Conservation (phyloP, 2,329 filamentous ascomycete genomes). For the Reticulascus tulasneorum region DNA sequence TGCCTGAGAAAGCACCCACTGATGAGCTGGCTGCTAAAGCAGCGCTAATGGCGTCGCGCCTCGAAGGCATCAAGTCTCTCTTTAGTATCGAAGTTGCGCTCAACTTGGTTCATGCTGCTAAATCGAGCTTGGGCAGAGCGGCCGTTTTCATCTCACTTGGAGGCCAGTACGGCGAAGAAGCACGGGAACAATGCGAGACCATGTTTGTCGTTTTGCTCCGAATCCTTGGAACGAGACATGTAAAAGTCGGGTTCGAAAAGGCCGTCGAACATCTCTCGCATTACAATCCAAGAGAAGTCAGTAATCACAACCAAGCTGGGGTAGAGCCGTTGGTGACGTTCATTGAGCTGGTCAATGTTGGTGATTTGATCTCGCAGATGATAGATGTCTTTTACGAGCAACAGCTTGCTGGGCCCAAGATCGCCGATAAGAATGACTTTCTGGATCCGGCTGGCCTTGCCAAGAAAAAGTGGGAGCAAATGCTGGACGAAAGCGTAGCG, state of each 20-base stretch:
- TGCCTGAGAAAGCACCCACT: slow-evolving; percentile 68
- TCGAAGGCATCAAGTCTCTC: slow-evolving; percentile 90
- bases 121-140: slow-evolving; percentile 79
- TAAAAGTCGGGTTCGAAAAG: slow-evolving; percentile 90
- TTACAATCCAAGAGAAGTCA: slow-evolving; percentile 85
- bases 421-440: slow-evolving; percentile 92
- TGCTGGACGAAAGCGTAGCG: slow-evolving; percentile 94
- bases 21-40: slow-evolving; percentile 94
- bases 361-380: slow-evolving; percentile 98
- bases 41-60: slow-evolving; percentile 90
- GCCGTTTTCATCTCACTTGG: slow-evolving; percentile 78
- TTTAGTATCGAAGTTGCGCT: slow-evolving; percentile 96
- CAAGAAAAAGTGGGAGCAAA: slow-evolving; percentile 98
- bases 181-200: slow-evolving; percentile 80
- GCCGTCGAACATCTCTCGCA: slow-evolving; percentile 85
- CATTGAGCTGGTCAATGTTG: slow-evolving; percentile 94
- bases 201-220: slow-evolving; percentile 85
- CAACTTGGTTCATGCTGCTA: slow-evolving; percentile 82
- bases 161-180: slow-evolving; percentile 75
- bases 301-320: slow-evolving; percentile 63
- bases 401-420: slow-evolving; percentile 76
- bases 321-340: slow-evolving; percentile 94
- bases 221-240: slow-evolving; percentile 79
- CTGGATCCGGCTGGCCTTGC: slow-evolving; percentile 86
- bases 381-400: slow-evolving; percentile 98